A percentile compares a stretch with the other conserved stretches of the same genome.
Evolutionary conservation across 352 stramenopile species (phyloP).

Genomic region (Phytophthora palmivora): DNA sequence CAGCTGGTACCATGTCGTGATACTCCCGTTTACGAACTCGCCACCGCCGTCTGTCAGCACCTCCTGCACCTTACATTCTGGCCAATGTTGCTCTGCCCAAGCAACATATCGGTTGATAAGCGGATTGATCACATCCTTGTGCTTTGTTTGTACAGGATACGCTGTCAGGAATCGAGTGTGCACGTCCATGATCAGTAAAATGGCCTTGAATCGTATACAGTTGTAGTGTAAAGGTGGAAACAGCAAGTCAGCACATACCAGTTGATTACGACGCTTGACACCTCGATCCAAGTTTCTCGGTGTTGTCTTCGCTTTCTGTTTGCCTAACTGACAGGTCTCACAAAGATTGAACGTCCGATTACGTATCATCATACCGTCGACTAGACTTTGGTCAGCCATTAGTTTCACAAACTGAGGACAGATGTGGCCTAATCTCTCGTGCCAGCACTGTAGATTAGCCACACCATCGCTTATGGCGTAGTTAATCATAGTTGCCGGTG

Average conservation of each 20-base stretch:
- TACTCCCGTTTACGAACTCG: constrained; percentile 1
- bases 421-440: constrained; percentile 3
- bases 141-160: constrained; percentile 4
- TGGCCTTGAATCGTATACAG: background rate
- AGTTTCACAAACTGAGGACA: constrained; percentile 1
- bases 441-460: constrained; percentile 2
- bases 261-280: constrained; percentile 2
- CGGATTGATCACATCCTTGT: background rate
- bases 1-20: constrained; percentile 10
- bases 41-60: constrained; percentile 7
- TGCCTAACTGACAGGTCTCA: constrained; percentile 13
- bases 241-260: too few relatives aligned
- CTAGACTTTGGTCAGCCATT: too few relatives aligned
- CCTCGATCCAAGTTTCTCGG: background rate
- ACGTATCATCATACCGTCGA: constrained; percentile 3
- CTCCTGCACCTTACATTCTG: too few relatives aligned
- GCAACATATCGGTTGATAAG: background rate
- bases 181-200: constrained; percentile 5
- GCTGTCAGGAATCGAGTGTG: constrained; percentile 1
- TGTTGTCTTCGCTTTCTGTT: background rate
- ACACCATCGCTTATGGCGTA: constrained; percentile 1
- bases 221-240: constrained; percentile 6
- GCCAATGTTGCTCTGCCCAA: constrained; percentile 8
- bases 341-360: constrained; percentile 5
- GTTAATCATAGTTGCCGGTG: constrained; percentile 1